Evolutionary conservation across 2,329 filamentous ascomycete genomes (phyloP), one percentile per base, ranked within the genome.

Genomic region (Scleromitrula shiraiana): DNA sequence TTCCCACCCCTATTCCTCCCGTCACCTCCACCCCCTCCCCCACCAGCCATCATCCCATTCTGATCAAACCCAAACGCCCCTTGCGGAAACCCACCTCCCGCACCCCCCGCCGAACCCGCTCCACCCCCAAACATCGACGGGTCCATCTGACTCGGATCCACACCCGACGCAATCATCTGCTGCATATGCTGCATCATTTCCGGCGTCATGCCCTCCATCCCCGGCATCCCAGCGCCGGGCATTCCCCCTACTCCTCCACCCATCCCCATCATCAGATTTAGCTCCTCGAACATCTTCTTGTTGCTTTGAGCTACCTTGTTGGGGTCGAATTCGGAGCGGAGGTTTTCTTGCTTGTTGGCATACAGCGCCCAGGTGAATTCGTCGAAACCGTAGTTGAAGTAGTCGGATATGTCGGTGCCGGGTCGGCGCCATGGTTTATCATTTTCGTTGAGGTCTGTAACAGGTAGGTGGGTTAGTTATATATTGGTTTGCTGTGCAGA

Each of bases 311-410:
- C 75, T 44, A 83, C 75, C 36, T 73, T 72, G 36, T 83, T 79
- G 40, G 84, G 80, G 49, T 78, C 79, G 57, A 88, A 88, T 58
- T 91, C 87, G 56, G 80, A 80, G 15, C 85, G 79, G 60, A 96
- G 75, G 20, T 73, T 74, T 56, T 93, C 82, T 65, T 97, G 93
- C 62, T 95, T 94, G 51, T 88, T 74, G 26, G 90, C 89, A 65
- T 98, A 98, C 46, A 90, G 78, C 5, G 90, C 86, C 93, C 93
- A 98, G 1, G 90, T 95, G 67, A 96, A 97, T 67, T 97, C 91
- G 68, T 97, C 91, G 63, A 97, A 97, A 50, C 91, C 91, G 68
- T 97, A 97, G 72, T 97, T 97, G 78, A 97, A 97, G 70, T 95
- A 97, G 65, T 98, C 93, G 51, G 86, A 93, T 46, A 95, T 80